Percentiles rank a stretch among this genome's conserved stretches.
Evolutionary conservation across 2,329 filamentous ascomycete genomes (phyloP).

Genomic region (Lithohypha guttulata): DNA sequence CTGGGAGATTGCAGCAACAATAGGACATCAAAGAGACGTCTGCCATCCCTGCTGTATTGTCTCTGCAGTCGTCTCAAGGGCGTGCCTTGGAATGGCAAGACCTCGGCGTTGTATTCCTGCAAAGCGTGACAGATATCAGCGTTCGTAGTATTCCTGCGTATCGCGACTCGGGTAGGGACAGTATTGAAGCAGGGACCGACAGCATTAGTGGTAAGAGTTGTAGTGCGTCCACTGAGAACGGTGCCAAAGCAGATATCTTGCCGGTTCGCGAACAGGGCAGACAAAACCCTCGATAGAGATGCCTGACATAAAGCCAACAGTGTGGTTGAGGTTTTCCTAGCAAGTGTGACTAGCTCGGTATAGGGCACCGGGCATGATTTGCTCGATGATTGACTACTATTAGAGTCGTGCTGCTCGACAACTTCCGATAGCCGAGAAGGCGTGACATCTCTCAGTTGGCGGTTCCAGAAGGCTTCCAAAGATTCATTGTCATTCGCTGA

Average conservation of each 20-base stretch:
- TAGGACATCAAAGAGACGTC: constrained; percentile 65
- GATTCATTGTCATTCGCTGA: constrained; percentile 37
- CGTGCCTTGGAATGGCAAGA: constrained; percentile 61
- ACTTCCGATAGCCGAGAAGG: constrained; percentile 12
- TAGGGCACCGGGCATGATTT: background rate
- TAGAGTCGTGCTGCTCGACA: constrained; percentile 1
- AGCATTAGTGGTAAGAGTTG: constrained; percentile 56
- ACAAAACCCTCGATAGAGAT: constrained; percentile 58
- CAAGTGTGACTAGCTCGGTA: constrained; percentile 25
- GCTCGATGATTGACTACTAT: background rate
- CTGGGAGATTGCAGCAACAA: constrained; percentile 63
- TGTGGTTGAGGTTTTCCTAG: constrained; percentile 45
- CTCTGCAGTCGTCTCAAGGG: constrained; percentile 61
- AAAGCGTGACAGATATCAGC: constrained; percentile 48
- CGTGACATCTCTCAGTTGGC: constrained; percentile 31
- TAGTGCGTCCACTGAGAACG: constrained; percentile 65
- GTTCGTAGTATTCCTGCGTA: constrained; percentile 41
- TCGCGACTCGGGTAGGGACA: constrained; percentile 55
- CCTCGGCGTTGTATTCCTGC: constrained; percentile 50
- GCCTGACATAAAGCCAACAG: constrained; percentile 60
- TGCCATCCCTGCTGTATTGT: constrained; percentile 34
- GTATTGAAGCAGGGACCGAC: constrained; percentile 94
- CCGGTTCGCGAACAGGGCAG: constrained; percentile 42
- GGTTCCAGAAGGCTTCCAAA: constrained; percentile 56
- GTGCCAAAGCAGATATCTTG: constrained; percentile 77